Conservation (phyloP, 257 asterid species). For the Jaltomata sinuosa region DNA sequence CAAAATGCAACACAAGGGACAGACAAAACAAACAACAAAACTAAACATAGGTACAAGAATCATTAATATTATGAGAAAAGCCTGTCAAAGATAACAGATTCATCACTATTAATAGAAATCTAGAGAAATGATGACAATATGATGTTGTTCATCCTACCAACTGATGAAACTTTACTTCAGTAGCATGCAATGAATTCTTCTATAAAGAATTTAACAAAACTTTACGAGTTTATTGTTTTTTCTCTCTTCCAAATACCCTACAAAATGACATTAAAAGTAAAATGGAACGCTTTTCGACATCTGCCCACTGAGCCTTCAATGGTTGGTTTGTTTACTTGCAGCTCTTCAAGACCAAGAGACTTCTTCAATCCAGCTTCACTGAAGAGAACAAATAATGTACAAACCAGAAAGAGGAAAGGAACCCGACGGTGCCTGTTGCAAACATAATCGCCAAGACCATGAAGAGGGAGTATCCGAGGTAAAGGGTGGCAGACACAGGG, state of each 20-base stretch:
- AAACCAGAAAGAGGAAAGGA: constrained; percentile 84
- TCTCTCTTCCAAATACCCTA: constrained; percentile 11
- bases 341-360: neutral
- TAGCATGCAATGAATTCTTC: neutral
- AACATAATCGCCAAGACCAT: constrained; percentile 83
- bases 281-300: constrained; percentile 9
- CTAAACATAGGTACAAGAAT: neutral
- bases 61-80: neutral
- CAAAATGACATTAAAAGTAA: constrained; percentile 1
- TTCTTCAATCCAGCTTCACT: constrained; percentile 65
- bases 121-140: neutral
- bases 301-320: constrained; percentile 5
- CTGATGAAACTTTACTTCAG: constrained; percentile 1
- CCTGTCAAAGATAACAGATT: neutral
- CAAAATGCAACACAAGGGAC: neutral
- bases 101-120: neutral
- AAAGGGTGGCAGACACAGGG: constrained; percentile 78
- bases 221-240: constrained; percentile 9
- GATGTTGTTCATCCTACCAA: neutral
- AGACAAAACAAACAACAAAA: neutral
- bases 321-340: neutral
- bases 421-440: constrained; percentile 84
- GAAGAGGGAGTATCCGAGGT: constrained; percentile 74
- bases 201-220: constrained; percentile 15
- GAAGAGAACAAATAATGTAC: constrained; percentile 86